Percentiles rank a stretch among this genome's conserved stretches.
Evolutionary conservation across 140 eudicot species (phyloP).

Genomic region (Bidens hawaiensis): DNA sequence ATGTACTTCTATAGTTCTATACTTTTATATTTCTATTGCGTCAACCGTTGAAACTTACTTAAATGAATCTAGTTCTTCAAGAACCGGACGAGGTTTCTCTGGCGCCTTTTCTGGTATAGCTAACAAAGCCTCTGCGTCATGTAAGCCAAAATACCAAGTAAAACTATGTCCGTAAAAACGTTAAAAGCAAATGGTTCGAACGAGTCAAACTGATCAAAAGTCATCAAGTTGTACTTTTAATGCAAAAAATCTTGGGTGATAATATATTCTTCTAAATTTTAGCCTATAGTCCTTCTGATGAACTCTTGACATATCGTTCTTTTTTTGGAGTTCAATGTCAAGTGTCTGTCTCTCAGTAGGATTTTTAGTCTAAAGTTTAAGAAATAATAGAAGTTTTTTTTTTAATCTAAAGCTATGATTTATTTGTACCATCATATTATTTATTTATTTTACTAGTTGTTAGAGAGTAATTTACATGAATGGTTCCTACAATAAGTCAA

Average conservation of each 20-base stretch:
- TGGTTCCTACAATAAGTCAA: neutral
- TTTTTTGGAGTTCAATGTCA: no score
- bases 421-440: neutral
- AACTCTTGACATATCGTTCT: no score
- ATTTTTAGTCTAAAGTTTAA: neutral
- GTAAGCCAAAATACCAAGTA: neutral
- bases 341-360: no score
- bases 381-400: neutral
- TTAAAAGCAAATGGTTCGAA: neutral
- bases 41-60: conserved; percentile 19
- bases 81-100: conserved; percentile 20
- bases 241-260: neutral
- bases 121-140: conserved; percentile 3
- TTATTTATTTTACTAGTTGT: no score
- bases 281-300: no score
- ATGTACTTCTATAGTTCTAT: no score
- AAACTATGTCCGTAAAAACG: no score
- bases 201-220: no score
- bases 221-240: no score
- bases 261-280: neutral
- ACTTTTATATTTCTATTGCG: no score
- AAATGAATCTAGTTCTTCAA: conserved; percentile 26
- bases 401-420: neutral
- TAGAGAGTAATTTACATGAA: neutral
- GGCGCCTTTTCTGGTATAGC: no score